Evolutionary conservation across 805 yeast genomes (phyloP).

Genomic region (Scheffersomyces amazonensis): DNA sequence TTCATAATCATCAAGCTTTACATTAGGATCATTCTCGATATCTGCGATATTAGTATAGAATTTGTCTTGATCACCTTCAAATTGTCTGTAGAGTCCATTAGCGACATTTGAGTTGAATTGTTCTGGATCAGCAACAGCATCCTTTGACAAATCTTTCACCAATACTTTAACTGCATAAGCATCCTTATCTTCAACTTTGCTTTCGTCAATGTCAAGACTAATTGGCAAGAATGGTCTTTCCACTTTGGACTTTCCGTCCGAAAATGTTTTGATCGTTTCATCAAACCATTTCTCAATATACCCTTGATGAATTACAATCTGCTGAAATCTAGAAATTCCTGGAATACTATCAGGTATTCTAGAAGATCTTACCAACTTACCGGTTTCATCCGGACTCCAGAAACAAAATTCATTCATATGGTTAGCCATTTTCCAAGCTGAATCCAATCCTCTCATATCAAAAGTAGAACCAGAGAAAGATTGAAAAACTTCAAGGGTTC

Average conservation of each 20-base stretch:
- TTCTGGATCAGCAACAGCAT: slow-evolving; percentile 9
- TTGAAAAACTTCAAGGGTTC: slow-evolving; percentile 26
- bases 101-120: slow-evolving; percentile 15
- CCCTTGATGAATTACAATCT: slow-evolving; percentile 28
- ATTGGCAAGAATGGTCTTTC: slow-evolving; percentile 17
- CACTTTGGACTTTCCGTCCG: slow-evolving; percentile 10
- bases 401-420: slow-evolving; percentile 25
- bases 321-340: slow-evolving; percentile 25
- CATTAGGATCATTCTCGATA: slow-evolving; percentile 3
- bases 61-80: slow-evolving; percentile 17
- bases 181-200: slow-evolving; percentile 4
- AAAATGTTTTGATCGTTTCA: slow-evolving; percentile 18
- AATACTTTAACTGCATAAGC: slow-evolving; percentile 13
- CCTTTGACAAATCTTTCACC: slow-evolving; percentile 10
- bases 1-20: slow-evolving; percentile 8
- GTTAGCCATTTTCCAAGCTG: slow-evolving; percentile 20
- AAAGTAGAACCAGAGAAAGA: slow-evolving; percentile 5
- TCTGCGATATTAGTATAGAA: slow-evolving; percentile 7
- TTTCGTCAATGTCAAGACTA: slow-evolving; percentile 12
- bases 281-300: slow-evolving; percentile 22
- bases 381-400: slow-evolving; percentile 25
- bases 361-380: slow-evolving; percentile 19
- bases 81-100: slow-evolving; percentile 22
- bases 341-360: slow-evolving; percentile 22
- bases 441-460: slow-evolving; percentile 20